phyloP scores from a whole-genome alignment of 495 filamentous ascomycete genomes.

The Tuber magnatum region DNA sequence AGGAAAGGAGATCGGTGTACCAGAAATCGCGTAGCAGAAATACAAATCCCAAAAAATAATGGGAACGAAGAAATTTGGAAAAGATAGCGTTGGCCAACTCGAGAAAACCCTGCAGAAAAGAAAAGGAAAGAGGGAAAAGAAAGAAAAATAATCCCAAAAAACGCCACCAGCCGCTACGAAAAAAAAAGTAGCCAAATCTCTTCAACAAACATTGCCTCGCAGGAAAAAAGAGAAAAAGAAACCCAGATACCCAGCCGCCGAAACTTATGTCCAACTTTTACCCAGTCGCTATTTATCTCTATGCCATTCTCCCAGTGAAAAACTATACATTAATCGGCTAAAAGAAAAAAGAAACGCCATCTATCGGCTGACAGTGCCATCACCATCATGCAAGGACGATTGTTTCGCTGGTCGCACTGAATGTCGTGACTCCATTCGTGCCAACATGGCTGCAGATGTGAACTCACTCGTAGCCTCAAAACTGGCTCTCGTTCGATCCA shows the following conservation, averaged over 20 bases:
- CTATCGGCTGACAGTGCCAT: slow-evolving; percentile 16
- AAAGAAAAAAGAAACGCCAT: neutral
- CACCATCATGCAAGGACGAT: slow-evolving; percentile 22
- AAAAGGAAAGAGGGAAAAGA: slow-evolving; percentile 21
- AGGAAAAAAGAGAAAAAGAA: slow-evolving; percentile 27
- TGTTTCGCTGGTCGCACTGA: slow-evolving; percentile 25
- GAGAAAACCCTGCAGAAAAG: slow-evolving; percentile 7
- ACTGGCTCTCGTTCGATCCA: slow-evolving; percentile 68
- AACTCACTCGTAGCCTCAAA: slow-evolving; percentile 86
- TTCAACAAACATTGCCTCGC: slow-evolving; percentile 14
- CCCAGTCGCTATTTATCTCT: slow-evolving; percentile 35
- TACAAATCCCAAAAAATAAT: slow-evolving; percentile 37
- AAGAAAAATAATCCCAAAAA: slow-evolving; percentile 31
- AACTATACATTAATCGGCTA: slow-evolving; percentile 35
- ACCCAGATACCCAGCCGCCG: slow-evolving; percentile 25
- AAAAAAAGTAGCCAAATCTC: slow-evolving; percentile 15
- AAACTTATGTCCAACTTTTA: slow-evolving; percentile 16
- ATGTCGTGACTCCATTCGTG: slow-evolving; percentile 61
- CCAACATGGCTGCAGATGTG: slow-evolving; percentile 74
- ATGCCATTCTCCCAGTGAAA: slow-evolving; percentile 15
- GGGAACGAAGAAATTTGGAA: slow-evolving; percentile 27
- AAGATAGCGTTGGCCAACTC: slow-evolving; percentile 25
- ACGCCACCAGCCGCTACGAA: slow-evolving; percentile 36
- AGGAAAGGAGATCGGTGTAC: neutral
- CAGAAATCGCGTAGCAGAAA: neutral